Percentiles rank a stretch among this genome's conserved stretches.
phyloP scores from a whole-genome alignment of 345 rosid genomes.

The Salix brachista region DNA sequence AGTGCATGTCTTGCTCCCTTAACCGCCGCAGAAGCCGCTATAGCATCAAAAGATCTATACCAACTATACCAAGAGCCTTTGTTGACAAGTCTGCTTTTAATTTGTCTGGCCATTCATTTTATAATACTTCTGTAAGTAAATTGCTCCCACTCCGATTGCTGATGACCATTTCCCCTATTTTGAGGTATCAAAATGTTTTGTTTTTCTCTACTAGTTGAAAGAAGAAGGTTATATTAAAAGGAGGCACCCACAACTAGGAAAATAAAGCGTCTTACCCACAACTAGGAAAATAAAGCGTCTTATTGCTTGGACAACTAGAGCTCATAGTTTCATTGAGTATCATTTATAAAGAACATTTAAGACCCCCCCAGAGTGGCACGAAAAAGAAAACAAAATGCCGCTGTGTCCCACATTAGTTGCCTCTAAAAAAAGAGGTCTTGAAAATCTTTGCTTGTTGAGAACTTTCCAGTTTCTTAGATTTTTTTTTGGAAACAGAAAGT shows the following conservation, averaged over 20 bases:
- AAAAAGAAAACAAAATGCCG: neutral
- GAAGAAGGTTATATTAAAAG: neutral
- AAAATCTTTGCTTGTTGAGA: no score
- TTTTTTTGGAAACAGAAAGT: neutral
- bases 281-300: neutral
- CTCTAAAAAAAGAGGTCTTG: neutral
- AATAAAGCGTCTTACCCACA: neutral
- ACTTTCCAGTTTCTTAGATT: no score
- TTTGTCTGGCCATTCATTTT: constrained; percentile 35
- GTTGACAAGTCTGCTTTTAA: constrained; percentile 52
- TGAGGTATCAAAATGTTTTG: no score
- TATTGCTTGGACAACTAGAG: neutral
- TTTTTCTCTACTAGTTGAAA: neutral
- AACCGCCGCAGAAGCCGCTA: constrained; percentile 33
- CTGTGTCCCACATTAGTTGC: neutral
- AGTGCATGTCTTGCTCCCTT: constrained; percentile 42
- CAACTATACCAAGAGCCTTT: constrained; percentile 43
- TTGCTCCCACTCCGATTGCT: neutral
- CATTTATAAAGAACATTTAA: no score
- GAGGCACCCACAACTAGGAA: neutral
- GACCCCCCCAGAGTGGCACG: neutral
- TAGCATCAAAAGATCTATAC: constrained; percentile 30
- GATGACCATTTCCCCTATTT: neutral
- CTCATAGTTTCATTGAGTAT: neutral
- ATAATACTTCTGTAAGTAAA: constrained; percentile 43